Evolutionary conservation across 495 filamentous ascomycete genomes (phyloP).

Genomic region (Aspergillus mulundensis): DNA sequence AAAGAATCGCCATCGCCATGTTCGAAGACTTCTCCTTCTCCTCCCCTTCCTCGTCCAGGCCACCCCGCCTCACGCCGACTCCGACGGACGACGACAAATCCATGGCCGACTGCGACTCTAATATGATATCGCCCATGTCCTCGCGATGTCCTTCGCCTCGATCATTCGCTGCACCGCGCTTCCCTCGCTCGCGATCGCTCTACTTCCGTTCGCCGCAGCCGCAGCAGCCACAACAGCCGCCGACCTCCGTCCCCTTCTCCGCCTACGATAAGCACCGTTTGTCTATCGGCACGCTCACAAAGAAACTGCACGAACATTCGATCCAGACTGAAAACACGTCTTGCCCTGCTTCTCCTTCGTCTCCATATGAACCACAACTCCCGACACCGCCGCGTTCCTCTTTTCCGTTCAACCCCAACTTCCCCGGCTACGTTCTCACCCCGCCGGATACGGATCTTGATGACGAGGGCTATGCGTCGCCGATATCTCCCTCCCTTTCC

Average conservation of each 20-base stretch:
- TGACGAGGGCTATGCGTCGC: constrained; percentile 33
- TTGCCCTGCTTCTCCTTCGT: constrained; percentile 11
- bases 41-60: constrained; percentile 34
- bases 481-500: constrained; percentile 20
- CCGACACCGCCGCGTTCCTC: constrained; percentile 3
- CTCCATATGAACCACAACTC: constrained; percentile 5
- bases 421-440: constrained; percentile 36
- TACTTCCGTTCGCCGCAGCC: constrained; percentile 35
- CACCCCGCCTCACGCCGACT: constrained; percentile 26
- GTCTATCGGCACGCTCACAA: constrained; percentile 41
- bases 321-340: constrained; percentile 21
- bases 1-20: constrained; percentile 20
- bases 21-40: constrained; percentile 48
- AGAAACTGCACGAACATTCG: constrained; percentile 45
- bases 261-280: constrained; percentile 37
- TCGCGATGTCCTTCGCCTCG: constrained; percentile 47
- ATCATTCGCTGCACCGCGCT: constrained; percentile 28
- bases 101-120: constrained; percentile 22
- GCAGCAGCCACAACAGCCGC: constrained; percentile 16
- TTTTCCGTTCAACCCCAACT: constrained; percentile 13
- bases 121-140: constrained; percentile 43
- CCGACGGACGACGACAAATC: constrained; percentile 25
- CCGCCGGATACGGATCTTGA: constrained; percentile 44
- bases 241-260: constrained; percentile 42
- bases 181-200: constrained; percentile 32